phyloP scores from a whole-genome alignment of 2,329 filamentous ascomycete genomes.

The Leptographium wingfieldii region DNA sequence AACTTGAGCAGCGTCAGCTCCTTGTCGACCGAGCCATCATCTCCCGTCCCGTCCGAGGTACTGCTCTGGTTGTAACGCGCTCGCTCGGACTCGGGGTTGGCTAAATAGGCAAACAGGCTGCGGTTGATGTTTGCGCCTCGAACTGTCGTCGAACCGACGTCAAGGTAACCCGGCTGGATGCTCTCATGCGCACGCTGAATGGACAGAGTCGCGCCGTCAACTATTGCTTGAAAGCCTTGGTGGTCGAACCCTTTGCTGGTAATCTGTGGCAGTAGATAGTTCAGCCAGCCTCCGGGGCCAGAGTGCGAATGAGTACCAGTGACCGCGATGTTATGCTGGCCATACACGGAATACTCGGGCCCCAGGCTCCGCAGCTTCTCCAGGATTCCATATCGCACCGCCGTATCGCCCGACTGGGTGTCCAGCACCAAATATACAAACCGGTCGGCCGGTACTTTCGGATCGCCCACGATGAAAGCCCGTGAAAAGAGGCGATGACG shows the following conservation, averaged over 20 bases:
- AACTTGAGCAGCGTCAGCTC: conserved; percentile 68
- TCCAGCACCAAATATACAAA: conserved; percentile 85
- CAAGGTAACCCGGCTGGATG: conserved; percentile 46
- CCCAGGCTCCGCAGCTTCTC: conserved; percentile 57
- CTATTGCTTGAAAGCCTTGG: conserved; percentile 76
- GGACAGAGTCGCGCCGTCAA: conserved; percentile 69
- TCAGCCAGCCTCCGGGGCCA: conserved; percentile 81
- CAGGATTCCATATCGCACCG: conserved; percentile 70
- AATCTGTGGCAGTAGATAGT: conserved; percentile 81
- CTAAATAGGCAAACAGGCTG: conserved; percentile 72
- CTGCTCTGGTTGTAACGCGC: conserved; percentile 43
- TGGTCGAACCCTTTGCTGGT: conserved; percentile 75
- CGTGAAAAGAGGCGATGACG: conserved; percentile 77
- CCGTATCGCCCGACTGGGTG: conserved; percentile 74
- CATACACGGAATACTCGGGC: conserved; percentile 60
- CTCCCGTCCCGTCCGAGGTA: conserved; percentile 24
- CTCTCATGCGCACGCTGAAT: conserved; percentile 64
- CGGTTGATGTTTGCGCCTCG: conserved; percentile 68
- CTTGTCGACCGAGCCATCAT: conserved; percentile 50
- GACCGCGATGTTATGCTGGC: conserved; percentile 69
- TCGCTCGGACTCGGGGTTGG: conserved; percentile 65
- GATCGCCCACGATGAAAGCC: conserved; percentile 71
- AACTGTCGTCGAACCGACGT: conserved; percentile 48
- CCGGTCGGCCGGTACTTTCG: conserved; percentile 50
- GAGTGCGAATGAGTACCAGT: conserved; percentile 87